phyloP scores from a whole-genome alignment of 192 early-diverging fungal genomes.

The Umbelopsis sp. region DNA sequence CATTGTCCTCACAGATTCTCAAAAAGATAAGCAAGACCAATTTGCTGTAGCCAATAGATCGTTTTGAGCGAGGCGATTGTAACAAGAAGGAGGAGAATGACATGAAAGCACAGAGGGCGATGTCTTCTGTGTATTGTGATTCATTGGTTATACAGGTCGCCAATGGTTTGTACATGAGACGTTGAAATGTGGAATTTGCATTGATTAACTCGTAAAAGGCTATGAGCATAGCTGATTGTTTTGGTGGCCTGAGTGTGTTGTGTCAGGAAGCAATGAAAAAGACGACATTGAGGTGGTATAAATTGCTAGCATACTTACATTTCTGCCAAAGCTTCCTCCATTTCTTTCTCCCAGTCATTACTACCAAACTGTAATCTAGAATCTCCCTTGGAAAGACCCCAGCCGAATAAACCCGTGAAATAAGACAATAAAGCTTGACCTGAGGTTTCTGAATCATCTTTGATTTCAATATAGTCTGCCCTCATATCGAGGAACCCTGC shows the following conservation, averaged over 20 bases:
- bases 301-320: slow-evolving; percentile 28
- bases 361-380: slow-evolving; percentile 6
- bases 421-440: slow-evolving; percentile 40
- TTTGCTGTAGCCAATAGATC: slow-evolving; percentile 48
- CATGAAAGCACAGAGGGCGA: slow-evolving; percentile 40
- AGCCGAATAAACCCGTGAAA: slow-evolving; percentile 42
- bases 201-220: slow-evolving; percentile 52
- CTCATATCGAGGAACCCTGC: not conserved
- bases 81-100: slow-evolving; percentile 54
- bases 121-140: not conserved
- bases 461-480: not conserved
- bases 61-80: slow-evolving; percentile 48
- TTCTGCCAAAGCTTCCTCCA: slow-evolving; percentile 37
- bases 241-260: slow-evolving; percentile 44
- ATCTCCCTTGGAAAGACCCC: slow-evolving; percentile 19
- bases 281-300: not conserved
- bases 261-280: not conserved
- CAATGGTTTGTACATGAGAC: slow-evolving; percentile 34
- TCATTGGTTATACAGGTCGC: slow-evolving; percentile 21
- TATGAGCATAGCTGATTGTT: slow-evolving; percentile 43
- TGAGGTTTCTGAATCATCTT: slow-evolving; percentile 42
- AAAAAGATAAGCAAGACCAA: slow-evolving; percentile 44
- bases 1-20: slow-evolving; percentile 46
- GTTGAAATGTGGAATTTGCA: slow-evolving; percentile 34
- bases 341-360: slow-evolving; percentile 29